These are phyloP conservation scores for Haberlea rhodopensis DNA, from an alignment of 257 asterid species.

Conservation along the genomic window DNA sequence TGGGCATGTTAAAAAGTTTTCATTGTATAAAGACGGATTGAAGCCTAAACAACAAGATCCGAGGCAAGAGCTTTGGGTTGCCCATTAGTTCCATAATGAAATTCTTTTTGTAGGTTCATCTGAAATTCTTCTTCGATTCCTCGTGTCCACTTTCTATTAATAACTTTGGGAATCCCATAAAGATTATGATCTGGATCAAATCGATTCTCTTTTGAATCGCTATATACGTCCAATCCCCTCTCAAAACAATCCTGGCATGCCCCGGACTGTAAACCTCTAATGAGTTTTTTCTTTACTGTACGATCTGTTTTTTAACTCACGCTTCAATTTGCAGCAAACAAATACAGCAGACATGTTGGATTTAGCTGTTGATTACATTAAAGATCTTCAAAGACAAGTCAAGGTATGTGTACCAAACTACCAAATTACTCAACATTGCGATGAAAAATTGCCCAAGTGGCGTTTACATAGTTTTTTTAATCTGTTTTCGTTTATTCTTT, in stretches of 20 bases:
- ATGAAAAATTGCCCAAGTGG: no score
- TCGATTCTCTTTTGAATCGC: constrained; percentile 1
- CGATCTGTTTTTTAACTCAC: not conserved
- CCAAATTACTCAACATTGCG: not conserved
- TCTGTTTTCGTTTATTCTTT: no score
- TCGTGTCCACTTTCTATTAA: not conserved
- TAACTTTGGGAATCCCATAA: constrained; percentile 1
- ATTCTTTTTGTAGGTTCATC: not conserved
- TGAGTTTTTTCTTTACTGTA: not conserved
- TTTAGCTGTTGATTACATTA: constrained; percentile 57
- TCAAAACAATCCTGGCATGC: no score
- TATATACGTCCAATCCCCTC: not conserved
- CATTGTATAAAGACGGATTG: no score
- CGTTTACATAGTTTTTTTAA: no score
- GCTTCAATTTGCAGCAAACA: constrained; percentile 41
- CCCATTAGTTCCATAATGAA: no score
- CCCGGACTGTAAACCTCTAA: no score
- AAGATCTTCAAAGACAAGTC: constrained; percentile 49
- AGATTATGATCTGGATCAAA: not conserved
- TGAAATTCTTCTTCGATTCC: not conserved
- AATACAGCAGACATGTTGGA: constrained; percentile 60
- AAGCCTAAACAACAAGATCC: no score
- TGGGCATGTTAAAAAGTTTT: no score
- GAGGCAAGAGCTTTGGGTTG: no score
- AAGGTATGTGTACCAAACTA: constrained; percentile 33